Evolutionary conservation across 805 yeast genomes (phyloP), one percentile per base, ranked within the genome.

Genomic region (Kluyveromyces aestuarii): DNA sequence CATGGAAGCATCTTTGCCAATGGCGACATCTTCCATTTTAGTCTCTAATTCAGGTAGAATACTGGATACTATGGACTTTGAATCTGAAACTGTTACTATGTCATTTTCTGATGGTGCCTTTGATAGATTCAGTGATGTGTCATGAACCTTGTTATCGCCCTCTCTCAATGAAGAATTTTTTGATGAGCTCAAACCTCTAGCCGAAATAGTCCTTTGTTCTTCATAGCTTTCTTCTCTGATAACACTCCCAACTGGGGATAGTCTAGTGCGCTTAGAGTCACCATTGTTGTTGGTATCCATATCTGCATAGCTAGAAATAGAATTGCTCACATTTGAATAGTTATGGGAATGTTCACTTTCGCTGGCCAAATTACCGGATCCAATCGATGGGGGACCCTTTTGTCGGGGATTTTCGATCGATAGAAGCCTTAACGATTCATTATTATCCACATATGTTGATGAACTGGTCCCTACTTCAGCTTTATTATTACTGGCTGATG

Each of bases 11-110:
- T 17, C 41, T 17, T 38, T 47, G 16, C 36, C 47, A 18, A 18
- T 33, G 3, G 44, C 18, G 6, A 37, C 19, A 17, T 39, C 42
- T 14, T 42, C 46, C 1, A 47, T 49, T 27, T 50, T 49, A 7
- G 65, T 63, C 2, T 52, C 47, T 19, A 64, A 49, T 17, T 59
- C 57, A 19, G 64, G 62, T 10, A 62, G 44, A 6, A 58, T 52
- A 42, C 67, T 60, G 8, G 67, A 60, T 14, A 50, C 56, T 2
- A 54, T 55, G 3, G 66, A 62, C 6, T 43, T 50, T 8, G 27
- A 45, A 2, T 48, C 51, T 11, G 45, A 33, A 25, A 27, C 40
- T 40, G 30, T 37, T 19, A 14, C 19, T 36, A 30, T 45, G 43
- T 19, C 40, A 44, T n/a, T 33, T 48, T 13, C 48, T 39, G 27